Conservation (phyloP, 768 basidiomycete species). For the Clitopilus hobsonii region DNA sequence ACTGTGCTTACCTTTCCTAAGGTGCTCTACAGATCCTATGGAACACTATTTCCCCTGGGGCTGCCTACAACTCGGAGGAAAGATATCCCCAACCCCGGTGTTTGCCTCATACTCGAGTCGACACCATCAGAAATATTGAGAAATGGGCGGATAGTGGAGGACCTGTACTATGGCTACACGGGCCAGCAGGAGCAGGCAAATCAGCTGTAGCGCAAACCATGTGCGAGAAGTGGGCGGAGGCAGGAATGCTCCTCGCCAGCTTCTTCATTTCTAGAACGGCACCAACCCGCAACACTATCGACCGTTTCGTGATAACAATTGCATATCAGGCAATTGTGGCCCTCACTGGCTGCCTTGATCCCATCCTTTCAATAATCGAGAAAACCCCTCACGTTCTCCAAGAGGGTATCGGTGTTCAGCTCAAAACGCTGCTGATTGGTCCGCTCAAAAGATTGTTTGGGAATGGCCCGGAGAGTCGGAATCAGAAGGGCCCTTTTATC, state of each 20-base stretch:
- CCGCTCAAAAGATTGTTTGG: neutral
- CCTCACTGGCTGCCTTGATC: neutral
- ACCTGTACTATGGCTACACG: neutral
- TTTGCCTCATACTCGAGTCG: neutral
- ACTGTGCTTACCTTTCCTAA: too few relatives aligned
- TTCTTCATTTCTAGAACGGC: neutral
- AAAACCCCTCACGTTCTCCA: neutral
- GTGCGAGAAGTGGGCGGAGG: neutral
- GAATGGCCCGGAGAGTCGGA: neutral
- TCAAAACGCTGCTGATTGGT: neutral
- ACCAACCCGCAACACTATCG: neutral
- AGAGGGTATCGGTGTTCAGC: neutral
- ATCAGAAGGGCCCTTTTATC: neutral
- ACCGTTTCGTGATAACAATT: neutral
- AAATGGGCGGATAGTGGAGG: neutral
- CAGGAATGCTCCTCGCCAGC: neutral
- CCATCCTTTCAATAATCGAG: neutral
- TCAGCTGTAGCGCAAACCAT: neutral
- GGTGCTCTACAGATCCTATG: neutral
- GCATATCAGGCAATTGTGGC: neutral
- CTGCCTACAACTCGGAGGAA: neutral
- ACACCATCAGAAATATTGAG: neutral
- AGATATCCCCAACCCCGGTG: neutral
- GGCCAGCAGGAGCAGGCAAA: neutral
- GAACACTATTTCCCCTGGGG: neutral